Base-by-base conservation (phyloP, 1,284 basidiomycete genomes). In the Somion occarium region DNA sequence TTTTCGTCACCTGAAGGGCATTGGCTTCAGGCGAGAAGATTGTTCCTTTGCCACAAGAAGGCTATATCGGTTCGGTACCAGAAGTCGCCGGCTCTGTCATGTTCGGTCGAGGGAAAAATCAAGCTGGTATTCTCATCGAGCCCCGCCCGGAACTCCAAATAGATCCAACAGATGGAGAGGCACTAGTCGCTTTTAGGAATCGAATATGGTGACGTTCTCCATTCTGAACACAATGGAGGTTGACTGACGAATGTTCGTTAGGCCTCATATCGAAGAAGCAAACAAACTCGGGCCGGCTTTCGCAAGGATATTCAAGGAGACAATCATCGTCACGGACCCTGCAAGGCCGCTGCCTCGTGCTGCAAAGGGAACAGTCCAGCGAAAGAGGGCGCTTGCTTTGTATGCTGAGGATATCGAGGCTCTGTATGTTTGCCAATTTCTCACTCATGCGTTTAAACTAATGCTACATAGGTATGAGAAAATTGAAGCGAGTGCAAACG, bases 1-100 rank as follows among this genome's bases (percentile, higher is more conserved):
- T 19, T 44, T 23, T 30, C 24, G 12, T 39, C 9, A 18, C 26
- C 30, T 30, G 22, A 12, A 25, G n/a, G 19, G 30, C 25, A 38
- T 41, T 18, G n/a, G 24, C 49, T 43, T 27, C 23, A 59, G 57
- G 57, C 19, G 57, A 59, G 50, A 61, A 61, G 53, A 51, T 55
- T 18, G 56, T 70, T 0, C 69, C 70, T 9, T 58, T 61, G 5
- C 61, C 61, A 0, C 66, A 67, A 57, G 71, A 71, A 46, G 53
- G 54, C 1, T 48, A 54, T 38, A 62, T 70, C 20, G 43, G 24
- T 4, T 57, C 64, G 18, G 54, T 69, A 56, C 57, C 70, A 15
- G 34, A 56, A 25, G 57, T 75, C 12, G 46, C 55, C 5, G 55
- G 51, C 13, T 55, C 52, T 9, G 48, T 62, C 13, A 57, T 64